A percentile compares a stretch with the other conserved stretches of the same genome.
phyloP scores from a whole-genome alignment of 129 eudicot species.

The Saposhnikovia divaricata region DNA sequence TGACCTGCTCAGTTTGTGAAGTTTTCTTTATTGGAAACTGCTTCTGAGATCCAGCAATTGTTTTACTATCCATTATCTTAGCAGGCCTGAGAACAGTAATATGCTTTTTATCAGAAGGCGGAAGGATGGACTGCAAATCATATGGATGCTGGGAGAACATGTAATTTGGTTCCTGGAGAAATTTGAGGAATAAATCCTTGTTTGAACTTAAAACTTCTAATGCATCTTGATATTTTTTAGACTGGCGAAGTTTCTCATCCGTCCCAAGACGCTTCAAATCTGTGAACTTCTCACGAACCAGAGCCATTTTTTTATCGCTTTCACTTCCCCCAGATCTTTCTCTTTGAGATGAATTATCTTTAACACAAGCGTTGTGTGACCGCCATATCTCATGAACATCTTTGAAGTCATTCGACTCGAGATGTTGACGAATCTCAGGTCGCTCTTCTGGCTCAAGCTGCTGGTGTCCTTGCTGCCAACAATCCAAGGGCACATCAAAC shows the following conservation, averaged over 20 bases:
- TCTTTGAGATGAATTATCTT: slow-evolving; percentile 48
- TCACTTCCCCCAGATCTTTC: slow-evolving; percentile 34
- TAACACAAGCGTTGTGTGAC: slow-evolving; percentile 25
- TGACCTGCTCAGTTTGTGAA: slow-evolving; percentile 18
- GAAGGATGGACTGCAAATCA: slow-evolving; percentile 40
- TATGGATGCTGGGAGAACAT: slow-evolving; percentile 53
- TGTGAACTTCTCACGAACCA: slow-evolving; percentile 74
- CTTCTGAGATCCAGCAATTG: slow-evolving; percentile 30
- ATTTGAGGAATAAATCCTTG: slow-evolving; percentile 69
- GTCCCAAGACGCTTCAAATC: slow-evolving; percentile 85
- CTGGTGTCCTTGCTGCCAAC: slow-evolving; percentile 48
- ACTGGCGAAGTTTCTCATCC: slow-evolving; percentile 73
- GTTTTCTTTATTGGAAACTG: slow-evolving; percentile 31
- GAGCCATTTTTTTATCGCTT: slow-evolving; percentile 62
- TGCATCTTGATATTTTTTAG: slow-evolving; percentile 91
- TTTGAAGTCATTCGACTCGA: slow-evolving; percentile 46
- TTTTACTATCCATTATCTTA: slow-evolving; percentile 40
- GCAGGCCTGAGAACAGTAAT: slow-evolving; percentile 93
- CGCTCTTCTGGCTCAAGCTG: slow-evolving; percentile 16
- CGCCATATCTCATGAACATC: slow-evolving; percentile 65
- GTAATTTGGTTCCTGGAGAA: slow-evolving; percentile 81
- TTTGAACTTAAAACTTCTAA: slow-evolving; percentile 76
- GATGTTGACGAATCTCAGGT: slow-evolving; percentile 31
- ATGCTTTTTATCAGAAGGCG: slow-evolving; percentile 63
- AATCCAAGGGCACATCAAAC: slow-evolving; percentile 35